Evolutionary conservation across 2,329 filamentous ascomycete genomes (phyloP).

Genomic region (Knoxdaviesia proteae): DNA sequence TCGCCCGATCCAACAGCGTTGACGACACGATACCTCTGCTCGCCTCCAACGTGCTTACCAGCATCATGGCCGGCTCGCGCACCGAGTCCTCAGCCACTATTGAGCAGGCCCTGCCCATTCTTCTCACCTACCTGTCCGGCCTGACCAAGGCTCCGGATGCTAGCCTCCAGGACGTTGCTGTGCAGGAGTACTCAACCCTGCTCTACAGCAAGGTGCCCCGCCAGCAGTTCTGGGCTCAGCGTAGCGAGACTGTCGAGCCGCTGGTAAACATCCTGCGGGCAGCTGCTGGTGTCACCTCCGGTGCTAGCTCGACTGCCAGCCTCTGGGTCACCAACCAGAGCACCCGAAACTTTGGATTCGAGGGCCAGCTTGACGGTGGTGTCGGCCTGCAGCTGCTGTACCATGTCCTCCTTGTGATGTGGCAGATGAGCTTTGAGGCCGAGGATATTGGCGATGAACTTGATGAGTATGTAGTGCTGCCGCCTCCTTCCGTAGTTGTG

Average conservation of each 20-base stretch:
- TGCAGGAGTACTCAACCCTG: slow-evolving; percentile 74
- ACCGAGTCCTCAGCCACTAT: slow-evolving; percentile 44
- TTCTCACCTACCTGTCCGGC: slow-evolving; percentile 71
- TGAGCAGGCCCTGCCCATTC: slow-evolving; percentile 55
- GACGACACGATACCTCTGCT: slow-evolving; percentile 75
- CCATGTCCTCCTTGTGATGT: slow-evolving; percentile 78
- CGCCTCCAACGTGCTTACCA: slow-evolving; percentile 69
- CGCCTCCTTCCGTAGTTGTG: background rate
- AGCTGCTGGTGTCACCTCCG: slow-evolving; percentile 50
- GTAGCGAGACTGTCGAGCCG: slow-evolving; percentile 65
- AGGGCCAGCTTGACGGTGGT: slow-evolving; percentile 49
- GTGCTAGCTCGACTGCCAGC: slow-evolving; percentile 37
- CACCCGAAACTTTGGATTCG: slow-evolving; percentile 38
- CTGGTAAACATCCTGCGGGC: slow-evolving; percentile 65
- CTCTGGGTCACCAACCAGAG: slow-evolving; percentile 37
- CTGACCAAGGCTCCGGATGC: slow-evolving; percentile 72
- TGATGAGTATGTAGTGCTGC: slow-evolving; percentile 44
- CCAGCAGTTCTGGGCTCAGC: slow-evolving; percentile 76
- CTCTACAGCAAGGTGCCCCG: slow-evolving; percentile 56
- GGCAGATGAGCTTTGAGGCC: slow-evolving; percentile 93
- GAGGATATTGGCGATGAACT: slow-evolving; percentile 52
- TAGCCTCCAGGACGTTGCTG: slow-evolving; percentile 84
- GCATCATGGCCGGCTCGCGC: slow-evolving; percentile 49
- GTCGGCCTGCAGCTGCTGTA: slow-evolving; percentile 87
- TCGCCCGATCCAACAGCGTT: slow-evolving; percentile 51